A percentile compares a stretch with the other conserved stretches of the same genome.
Evolutionary conservation across 2,329 filamentous ascomycete species (phyloP).

Genomic region (Calonectria pteridis): DNA sequence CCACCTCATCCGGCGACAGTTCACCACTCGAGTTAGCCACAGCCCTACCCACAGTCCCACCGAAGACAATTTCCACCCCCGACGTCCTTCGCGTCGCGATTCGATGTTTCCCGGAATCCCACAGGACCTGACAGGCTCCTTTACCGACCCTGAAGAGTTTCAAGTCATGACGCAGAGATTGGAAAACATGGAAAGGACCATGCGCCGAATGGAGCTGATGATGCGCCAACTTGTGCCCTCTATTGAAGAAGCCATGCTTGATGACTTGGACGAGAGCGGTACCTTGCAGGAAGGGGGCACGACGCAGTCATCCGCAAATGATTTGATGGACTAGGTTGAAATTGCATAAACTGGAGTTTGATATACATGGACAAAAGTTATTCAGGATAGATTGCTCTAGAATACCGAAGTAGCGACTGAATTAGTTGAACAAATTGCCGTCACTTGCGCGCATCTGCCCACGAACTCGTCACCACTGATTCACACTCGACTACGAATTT

Average conservation of each 20-base stretch:
- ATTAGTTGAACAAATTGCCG: background rate
- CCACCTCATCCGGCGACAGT: conserved; percentile 70
- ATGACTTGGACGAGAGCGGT: conserved; percentile 46
- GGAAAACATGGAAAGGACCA: conserved; percentile 63
- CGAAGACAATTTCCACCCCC: conserved; percentile 46
- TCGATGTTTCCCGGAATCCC: conserved; percentile 67
- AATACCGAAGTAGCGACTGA: background rate
- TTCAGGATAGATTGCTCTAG: conserved; percentile 1
- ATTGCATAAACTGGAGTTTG: conserved; percentile 16
- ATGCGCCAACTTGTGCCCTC: conserved; percentile 54
- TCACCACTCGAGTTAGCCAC: conserved; percentile 52
- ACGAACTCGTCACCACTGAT: background rate
- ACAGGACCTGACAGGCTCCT: conserved; percentile 61
- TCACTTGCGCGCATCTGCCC: background rate
- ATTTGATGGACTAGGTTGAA: conserved; percentile 18
- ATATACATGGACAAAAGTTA: background rate
- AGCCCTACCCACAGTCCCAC: conserved; percentile 59
- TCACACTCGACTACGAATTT: background rate
- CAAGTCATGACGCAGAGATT: conserved; percentile 60
- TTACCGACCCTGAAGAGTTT: conserved; percentile 60
- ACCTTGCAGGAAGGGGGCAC: conserved; percentile 46
- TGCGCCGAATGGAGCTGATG: conserved; percentile 62
- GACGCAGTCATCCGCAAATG: conserved; percentile 47
- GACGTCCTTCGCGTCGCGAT: conserved; percentile 62
- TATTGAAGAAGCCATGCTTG: conserved; percentile 42